A percentile compares a stretch with the other conserved stretches of the same genome.
Conservation (phyloP, 345 rosid species). For the Diplotaxis tenuifolia region DNA sequence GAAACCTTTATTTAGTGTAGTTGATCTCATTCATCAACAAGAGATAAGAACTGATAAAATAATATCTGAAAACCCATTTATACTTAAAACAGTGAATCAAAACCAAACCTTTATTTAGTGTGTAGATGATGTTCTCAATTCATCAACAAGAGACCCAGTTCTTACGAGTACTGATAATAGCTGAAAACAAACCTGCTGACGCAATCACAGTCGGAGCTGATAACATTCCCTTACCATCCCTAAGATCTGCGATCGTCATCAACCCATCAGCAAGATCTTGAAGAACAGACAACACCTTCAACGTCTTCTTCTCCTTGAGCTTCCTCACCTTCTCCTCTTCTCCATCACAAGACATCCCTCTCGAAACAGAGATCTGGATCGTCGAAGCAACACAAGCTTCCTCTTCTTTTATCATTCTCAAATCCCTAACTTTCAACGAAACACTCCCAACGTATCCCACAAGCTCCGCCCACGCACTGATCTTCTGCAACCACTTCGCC, state of each 20-base stretch:
- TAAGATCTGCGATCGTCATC: conserved; percentile 75
- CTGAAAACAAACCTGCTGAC: conserved; percentile 78
- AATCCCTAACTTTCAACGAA: conserved; percentile 64
- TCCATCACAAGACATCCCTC: conserved; percentile 45
- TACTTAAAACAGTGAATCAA: background rate
- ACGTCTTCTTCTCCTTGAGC: conserved; percentile 61
- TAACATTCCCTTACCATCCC: conserved; percentile 63
- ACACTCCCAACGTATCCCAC: conserved; percentile 75
- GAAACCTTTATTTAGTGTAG: no score
- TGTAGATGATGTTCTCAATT: background rate
- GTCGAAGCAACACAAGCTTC: conserved; percentile 52
- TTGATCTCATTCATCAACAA: conserved; percentile 50
- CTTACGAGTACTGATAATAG: conserved; percentile 82
- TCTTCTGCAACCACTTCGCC: conserved; percentile 46
- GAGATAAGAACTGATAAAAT: no score
- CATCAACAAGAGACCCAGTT: conserved; percentile 81
- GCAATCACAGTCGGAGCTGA: conserved; percentile 57
- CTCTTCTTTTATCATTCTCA: conserved; percentile 52
- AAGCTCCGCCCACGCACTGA: conserved; percentile 84
- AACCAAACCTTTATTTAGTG: conserved; percentile 3
- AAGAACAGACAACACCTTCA: conserved; percentile 70
- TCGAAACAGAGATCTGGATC: conserved; percentile 49
- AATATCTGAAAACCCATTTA: background rate
- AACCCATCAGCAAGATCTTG: conserved; percentile 89
- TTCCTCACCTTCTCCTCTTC: conserved; percentile 54